phyloP scores from a whole-genome alignment of 2,329 filamentous ascomycete species.

The Lachnellula occidentalis region DNA sequence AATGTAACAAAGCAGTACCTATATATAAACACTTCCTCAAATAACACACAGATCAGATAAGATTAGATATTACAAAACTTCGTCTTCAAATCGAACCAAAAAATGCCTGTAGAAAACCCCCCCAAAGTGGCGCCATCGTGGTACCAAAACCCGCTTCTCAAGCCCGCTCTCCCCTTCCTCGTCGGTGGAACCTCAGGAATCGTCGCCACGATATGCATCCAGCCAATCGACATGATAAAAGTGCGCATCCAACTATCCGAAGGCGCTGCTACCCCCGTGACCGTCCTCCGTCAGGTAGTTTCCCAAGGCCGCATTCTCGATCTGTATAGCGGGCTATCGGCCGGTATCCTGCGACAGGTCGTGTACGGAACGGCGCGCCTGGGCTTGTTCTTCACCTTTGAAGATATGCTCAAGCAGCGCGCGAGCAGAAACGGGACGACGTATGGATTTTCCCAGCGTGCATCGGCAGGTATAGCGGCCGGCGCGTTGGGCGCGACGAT shows the following conservation, averaged over 20 bases:
- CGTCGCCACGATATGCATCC: constrained; percentile 86
- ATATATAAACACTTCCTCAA: no score
- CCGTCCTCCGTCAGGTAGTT: constrained; percentile 80
- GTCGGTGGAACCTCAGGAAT: constrained; percentile 91
- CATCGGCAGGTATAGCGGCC: constrained; percentile 75
- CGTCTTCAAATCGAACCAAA: no score
- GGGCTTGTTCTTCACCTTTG: constrained; percentile 96
- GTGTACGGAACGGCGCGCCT: constrained; percentile 96
- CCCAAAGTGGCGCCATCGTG: neutral
- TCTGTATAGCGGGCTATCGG: constrained; percentile 90
- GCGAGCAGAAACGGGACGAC: constrained; percentile 66
- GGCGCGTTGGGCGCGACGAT: constrained; percentile 91
- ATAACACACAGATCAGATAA: no score
- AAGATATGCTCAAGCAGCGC: constrained; percentile 60
- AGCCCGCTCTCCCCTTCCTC: constrained; percentile 76
- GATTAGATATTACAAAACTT: no score
- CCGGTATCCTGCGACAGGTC: constrained; percentile 85
- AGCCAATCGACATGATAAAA: constrained; percentile 98
- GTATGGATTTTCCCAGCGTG: constrained; percentile 82
- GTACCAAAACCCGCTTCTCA: neutral
- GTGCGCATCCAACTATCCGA: constrained; percentile 94
- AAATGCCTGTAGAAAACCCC: neutral
- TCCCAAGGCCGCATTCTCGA: constrained; percentile 78
- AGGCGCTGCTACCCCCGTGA: constrained; percentile 72
- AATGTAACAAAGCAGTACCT: no score